A percentile compares a stretch with the other conserved stretches of the same genome.
Conservation (phyloP, 805 yeast genomes). For the Schizosaccharomyces octosporus region DNA sequence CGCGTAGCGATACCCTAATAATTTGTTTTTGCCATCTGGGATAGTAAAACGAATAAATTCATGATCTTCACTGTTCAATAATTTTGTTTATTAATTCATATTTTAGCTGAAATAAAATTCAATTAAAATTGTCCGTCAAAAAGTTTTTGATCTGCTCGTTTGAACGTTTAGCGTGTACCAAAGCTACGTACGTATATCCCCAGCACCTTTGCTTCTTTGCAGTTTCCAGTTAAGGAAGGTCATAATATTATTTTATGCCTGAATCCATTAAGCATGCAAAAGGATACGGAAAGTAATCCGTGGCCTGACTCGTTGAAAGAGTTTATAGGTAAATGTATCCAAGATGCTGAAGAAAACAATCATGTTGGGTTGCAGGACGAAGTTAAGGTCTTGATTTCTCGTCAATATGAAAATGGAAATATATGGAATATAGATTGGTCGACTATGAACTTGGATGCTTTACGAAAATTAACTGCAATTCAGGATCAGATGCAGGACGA, state of each 20-base stretch:
- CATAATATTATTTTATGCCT: neutral
- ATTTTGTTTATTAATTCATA: no score
- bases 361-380: neutral
- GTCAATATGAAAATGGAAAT: constrained; percentile 22
- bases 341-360: constrained; percentile 11
- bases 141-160: no score
- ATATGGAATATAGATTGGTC: constrained; percentile 32
- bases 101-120: no score
- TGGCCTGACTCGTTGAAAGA: constrained; percentile 35
- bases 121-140: no score
- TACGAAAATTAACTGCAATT: neutral
- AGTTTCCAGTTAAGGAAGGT: neutral
- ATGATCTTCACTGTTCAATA: neutral
- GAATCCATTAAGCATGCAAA: neutral
- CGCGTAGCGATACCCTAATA: neutral
- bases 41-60: neutral
- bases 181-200: no score
- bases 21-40: neutral
- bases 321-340: constrained; percentile 27
- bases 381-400: constrained; percentile 23
- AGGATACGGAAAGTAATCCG: neutral
- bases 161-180: no score
- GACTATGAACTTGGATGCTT: neutral
- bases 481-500: constrained; percentile 18
- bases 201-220: no score